A percentile compares a stretch with the other conserved stretches of the same genome.
Conservation (phyloP, 2,329 filamentous ascomycete species). For the Stagonosporopsis cucurbitacearum region DNA sequence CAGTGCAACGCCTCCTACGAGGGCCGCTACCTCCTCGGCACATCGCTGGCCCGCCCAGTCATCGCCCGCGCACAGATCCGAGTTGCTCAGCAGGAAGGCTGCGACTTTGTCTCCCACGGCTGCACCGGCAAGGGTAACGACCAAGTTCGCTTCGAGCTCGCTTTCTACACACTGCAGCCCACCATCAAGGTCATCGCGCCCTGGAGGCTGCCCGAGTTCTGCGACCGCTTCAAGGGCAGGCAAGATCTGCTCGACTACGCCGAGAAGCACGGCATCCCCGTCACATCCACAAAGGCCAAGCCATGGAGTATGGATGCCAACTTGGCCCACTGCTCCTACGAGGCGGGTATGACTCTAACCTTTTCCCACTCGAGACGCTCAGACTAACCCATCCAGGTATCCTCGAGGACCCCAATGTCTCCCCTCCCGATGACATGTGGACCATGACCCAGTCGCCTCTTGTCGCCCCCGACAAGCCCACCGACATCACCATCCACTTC, state of each 20-base stretch:
- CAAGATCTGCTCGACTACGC: constrained; percentile 77
- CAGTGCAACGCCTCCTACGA: constrained; percentile 69
- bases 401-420: constrained; percentile 69
- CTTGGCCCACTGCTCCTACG: constrained; percentile 78
- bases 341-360: constrained; percentile 63
- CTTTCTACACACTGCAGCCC: constrained; percentile 67
- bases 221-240: constrained; percentile 73
- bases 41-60: constrained; percentile 70
- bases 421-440: constrained; percentile 81
- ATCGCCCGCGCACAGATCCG: constrained; percentile 72
- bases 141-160: constrained; percentile 70
- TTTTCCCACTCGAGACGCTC: no score
- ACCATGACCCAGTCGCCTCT: constrained; percentile 72
- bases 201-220: constrained; percentile 74
- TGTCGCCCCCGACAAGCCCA: constrained; percentile 72
- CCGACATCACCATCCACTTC: constrained; percentile 75
- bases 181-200: constrained; percentile 76
- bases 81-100: constrained; percentile 68
- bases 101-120: constrained; percentile 58
- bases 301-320: constrained; percentile 65
- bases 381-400: constrained; percentile 49
- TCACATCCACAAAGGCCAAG: constrained; percentile 75
- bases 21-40: constrained; percentile 62
- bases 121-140: constrained; percentile 62
- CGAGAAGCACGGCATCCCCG: constrained; percentile 69